A percentile compares a stretch with the other conserved stretches of the same genome.
phyloP scores from a whole-genome alignment of 306 rosid species.

The Castanea sativa region DNA sequence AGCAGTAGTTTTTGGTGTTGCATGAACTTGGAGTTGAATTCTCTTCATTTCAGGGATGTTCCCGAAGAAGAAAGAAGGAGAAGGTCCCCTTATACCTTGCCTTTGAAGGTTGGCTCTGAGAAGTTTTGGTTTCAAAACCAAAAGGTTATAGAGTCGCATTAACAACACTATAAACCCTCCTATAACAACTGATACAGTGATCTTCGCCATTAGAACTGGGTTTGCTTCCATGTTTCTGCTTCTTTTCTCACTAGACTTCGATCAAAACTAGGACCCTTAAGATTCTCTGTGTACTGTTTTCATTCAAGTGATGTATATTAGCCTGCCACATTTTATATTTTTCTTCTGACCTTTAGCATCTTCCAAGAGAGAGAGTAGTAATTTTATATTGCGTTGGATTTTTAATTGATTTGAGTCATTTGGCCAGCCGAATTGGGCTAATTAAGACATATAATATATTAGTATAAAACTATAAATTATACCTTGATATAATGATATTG shows the following conservation, averaged over 20 bases:
- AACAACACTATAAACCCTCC: slow-evolving; percentile 24
- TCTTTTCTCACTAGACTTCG: background rate
- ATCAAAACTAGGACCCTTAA: background rate
- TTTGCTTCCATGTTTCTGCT: background rate
- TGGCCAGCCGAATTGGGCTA: too few species aligned
- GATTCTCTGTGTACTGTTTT: too few species aligned
- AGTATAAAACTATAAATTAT: too few species aligned
- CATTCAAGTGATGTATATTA: too few species aligned
- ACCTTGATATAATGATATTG: too few species aligned
- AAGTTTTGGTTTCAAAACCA: slow-evolving; percentile 42
- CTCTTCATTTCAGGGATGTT: slow-evolving; percentile 53
- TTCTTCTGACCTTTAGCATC: too few species aligned
- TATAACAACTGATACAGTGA: slow-evolving; percentile 10
- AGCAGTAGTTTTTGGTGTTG: background rate
- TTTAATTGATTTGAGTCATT: too few species aligned
- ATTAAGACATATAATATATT: too few species aligned
- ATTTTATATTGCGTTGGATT: too few species aligned
- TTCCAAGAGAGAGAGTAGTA: too few species aligned
- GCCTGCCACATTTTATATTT: too few species aligned
- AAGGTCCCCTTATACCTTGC: slow-evolving; percentile 73
- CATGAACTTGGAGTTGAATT: slow-evolving; percentile 24
- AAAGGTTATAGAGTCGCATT: slow-evolving; percentile 20
- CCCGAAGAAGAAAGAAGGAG: slow-evolving; percentile 51
- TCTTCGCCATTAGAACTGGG: background rate
- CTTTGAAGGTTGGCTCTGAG: slow-evolving; percentile 52